Evolutionary conservation across 73 alveolate species (phyloP).

Genomic region (Tetrahymena malaccensis): DNA sequence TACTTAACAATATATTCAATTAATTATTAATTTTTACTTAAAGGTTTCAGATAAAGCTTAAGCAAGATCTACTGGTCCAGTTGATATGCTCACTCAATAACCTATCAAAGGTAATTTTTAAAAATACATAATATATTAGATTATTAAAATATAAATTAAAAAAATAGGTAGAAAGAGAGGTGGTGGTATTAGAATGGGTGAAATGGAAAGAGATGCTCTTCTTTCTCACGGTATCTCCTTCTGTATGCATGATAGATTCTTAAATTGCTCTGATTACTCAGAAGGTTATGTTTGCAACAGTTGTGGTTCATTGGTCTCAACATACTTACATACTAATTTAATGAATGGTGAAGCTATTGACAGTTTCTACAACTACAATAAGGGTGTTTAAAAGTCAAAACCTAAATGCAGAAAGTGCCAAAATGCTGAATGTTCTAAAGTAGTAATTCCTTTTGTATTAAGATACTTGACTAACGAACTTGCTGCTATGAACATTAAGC

Average conservation of each 20-base stretch:
- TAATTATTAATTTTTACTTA: background rate
- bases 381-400: constrained; percentile 50
- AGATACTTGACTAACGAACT: constrained; percentile 92
- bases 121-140: no score
- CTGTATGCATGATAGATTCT: constrained; percentile 93
- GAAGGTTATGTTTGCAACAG: constrained; percentile 89
- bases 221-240: constrained; percentile 98
- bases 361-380: background rate
- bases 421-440: constrained; percentile 77
- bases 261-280: constrained; percentile 94
- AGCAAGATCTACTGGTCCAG: constrained; percentile 97
- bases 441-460: constrained; percentile 90
- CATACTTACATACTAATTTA: constrained; percentile 1
- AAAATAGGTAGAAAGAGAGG: constrained; percentile 81
- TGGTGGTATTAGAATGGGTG: constrained; percentile 99
- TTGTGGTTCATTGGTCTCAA: constrained; percentile 84
- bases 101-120: constrained; percentile 80
- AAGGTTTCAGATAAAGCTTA: constrained; percentile 85
- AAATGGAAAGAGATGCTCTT: constrained; percentile 99
- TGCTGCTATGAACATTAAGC: constrained; percentile 95
- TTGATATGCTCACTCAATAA: constrained; percentile 91
- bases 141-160: no score
- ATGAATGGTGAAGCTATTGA: constrained; percentile 17
- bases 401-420: constrained; percentile 83
- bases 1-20: background rate